Conservation (phyloP, 2,329 filamentous ascomycete genomes). For the Hypoxylon sp. region DNA sequence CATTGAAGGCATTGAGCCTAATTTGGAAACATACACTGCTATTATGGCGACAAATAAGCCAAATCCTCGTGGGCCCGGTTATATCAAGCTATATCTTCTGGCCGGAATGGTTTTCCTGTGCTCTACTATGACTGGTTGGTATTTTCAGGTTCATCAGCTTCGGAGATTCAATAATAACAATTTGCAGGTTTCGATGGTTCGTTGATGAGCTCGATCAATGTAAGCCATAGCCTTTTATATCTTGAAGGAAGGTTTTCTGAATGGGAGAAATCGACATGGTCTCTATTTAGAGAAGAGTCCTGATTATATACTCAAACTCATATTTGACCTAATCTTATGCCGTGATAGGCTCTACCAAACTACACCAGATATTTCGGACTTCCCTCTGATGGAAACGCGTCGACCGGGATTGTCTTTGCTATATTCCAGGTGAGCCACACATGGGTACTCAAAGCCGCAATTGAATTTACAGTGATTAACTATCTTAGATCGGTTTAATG, state of each 20-base stretch:
- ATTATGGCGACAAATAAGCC: constrained; percentile 51
- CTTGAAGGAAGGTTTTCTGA: background rate
- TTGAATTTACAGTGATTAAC: constrained; percentile 23
- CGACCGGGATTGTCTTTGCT: constrained; percentile 59
- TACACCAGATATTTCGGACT: constrained; percentile 56
- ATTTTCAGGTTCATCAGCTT: background rate
- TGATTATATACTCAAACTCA: background rate
- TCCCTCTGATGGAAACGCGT: constrained; percentile 51
- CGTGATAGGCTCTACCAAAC: constrained; percentile 51
- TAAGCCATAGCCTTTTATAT: constrained; percentile 27
- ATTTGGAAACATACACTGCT: constrained; percentile 47
- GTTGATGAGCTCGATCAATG: constrained; percentile 59
- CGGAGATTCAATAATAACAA: constrained; percentile 11
- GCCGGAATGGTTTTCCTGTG: constrained; percentile 49
- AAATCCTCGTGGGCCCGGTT: constrained; percentile 47
- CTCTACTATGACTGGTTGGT: constrained; percentile 57
- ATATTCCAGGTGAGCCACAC: constrained; percentile 54
- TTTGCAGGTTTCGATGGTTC: constrained; percentile 55
- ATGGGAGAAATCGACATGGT: background rate
- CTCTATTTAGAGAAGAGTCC: background rate
- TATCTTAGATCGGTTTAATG: constrained; percentile 56
- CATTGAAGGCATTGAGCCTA: constrained; percentile 33
- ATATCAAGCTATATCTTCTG: constrained; percentile 49
- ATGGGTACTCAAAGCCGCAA: background rate
- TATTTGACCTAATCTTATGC: background rate